Evolutionary conservation across 2,329 filamentous ascomycete species (phyloP).

Genomic region (Penicillium sp.): DNA sequence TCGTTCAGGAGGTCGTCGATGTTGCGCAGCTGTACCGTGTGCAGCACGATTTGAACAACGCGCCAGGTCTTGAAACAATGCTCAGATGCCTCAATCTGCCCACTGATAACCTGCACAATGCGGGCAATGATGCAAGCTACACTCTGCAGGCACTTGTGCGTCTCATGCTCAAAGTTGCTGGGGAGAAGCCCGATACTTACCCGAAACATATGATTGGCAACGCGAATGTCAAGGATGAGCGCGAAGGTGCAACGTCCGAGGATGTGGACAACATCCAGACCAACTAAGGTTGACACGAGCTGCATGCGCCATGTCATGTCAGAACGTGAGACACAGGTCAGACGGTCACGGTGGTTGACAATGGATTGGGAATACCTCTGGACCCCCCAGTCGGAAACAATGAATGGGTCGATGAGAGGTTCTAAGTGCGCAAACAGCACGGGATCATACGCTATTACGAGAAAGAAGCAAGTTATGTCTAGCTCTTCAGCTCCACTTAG

Average conservation of each 20-base stretch:
- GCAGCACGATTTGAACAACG: slow-evolving; percentile 52
- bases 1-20: slow-evolving; percentile 65
- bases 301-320: background rate
- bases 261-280: too few species aligned
- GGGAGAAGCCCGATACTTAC: background rate
- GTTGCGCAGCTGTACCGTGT: slow-evolving; percentile 68
- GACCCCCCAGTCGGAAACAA: background rate
- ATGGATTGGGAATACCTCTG: background rate
- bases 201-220: background rate
- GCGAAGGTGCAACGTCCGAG: background rate
- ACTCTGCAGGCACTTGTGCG: slow-evolving; percentile 70
- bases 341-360: background rate
- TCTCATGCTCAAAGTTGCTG: slow-evolving; percentile 36
- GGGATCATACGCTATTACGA: too few species aligned
- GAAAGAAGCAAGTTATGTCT: too few species aligned
- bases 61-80: slow-evolving; percentile 57
- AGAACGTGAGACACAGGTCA: background rate
- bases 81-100: slow-evolving; percentile 57
- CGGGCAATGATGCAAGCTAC: slow-evolving; percentile 78
- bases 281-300: background rate
- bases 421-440: background rate
- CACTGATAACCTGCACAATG: slow-evolving; percentile 66
- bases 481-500: too few species aligned
- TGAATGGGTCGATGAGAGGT: background rate
- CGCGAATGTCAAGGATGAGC: background rate